Percentiles rank a stretch among this genome's conserved stretches.
These are phyloP conservation scores for Podila epicladia DNA, from an alignment of 192 early-diverging fungal species.

Conservation along the genomic window DNA sequence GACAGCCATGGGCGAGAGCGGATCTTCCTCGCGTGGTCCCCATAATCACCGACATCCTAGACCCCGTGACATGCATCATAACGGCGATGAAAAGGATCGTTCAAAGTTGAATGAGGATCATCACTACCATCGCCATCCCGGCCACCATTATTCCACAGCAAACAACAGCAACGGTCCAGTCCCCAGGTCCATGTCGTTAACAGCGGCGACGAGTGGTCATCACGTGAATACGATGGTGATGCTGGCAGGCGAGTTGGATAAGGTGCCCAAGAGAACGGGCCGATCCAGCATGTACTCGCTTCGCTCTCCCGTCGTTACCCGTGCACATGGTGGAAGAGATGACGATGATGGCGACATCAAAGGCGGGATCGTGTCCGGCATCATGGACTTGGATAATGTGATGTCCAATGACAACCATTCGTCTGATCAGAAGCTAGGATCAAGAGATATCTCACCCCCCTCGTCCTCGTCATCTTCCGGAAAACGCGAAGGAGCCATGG, in stretches of 20 bases:
- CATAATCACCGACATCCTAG: not conserved
- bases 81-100: too few species aligned
- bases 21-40: not conserved
- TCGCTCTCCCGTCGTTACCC: not conserved
- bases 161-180: not conserved
- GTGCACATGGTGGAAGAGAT: not conserved
- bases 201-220: not conserved
- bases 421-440: not conserved
- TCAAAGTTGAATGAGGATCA: too few species aligned
- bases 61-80: too few species aligned
- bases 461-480: too few species aligned
- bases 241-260: not conserved
- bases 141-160: too few species aligned
- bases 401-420: not conserved
- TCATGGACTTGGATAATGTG: not conserved
- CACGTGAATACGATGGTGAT: not conserved
- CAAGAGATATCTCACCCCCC: too few species aligned
- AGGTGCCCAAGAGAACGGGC: not conserved
- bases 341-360: not conserved
- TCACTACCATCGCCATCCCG: too few species aligned
- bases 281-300: constrained; percentile 8
- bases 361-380: not conserved
- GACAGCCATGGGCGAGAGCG: not conserved
- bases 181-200: constrained; percentile 9
- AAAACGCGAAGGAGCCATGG: too few species aligned